phyloP scores from a whole-genome alignment of 2,329 filamentous ascomycete species.

The Paracoccidioides brasiliensis region DNA sequence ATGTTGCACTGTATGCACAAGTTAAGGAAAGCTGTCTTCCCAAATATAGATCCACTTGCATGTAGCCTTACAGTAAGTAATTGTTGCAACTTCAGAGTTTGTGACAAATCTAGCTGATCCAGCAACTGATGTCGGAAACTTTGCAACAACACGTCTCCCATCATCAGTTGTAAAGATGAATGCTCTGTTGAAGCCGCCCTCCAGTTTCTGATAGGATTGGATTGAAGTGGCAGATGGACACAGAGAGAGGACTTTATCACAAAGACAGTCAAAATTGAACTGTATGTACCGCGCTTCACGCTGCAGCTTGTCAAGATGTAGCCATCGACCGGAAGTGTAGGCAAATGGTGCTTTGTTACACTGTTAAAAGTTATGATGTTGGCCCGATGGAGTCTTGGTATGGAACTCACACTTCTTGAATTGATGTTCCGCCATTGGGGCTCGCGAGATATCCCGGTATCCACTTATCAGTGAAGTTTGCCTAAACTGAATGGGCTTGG shows the following conservation, averaged over 20 bases:
- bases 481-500: too few species aligned
- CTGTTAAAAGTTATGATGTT: too few species aligned
- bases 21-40: slow-evolving; percentile 6
- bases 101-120: slow-evolving; percentile 22
- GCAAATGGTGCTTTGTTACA: slow-evolving; percentile 10
- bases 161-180: slow-evolving; percentile 33
- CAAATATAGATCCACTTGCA: neutral
- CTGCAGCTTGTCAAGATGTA: slow-evolving; percentile 25
- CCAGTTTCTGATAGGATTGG: slow-evolving; percentile 27
- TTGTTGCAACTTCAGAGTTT: slow-evolving; percentile 28
- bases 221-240: slow-evolving; percentile 25
- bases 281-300: slow-evolving; percentile 23
- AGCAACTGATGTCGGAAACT: slow-evolving; percentile 29
- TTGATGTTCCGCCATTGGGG: too few species aligned
- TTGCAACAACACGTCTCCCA: slow-evolving; percentile 26
- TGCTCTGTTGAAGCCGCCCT: slow-evolving; percentile 34
- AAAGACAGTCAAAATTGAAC: slow-evolving; percentile 31
- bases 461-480: too few species aligned
- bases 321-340: slow-evolving; percentile 28
- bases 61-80: slow-evolving; percentile 26
- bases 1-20: slow-evolving; percentile 18
- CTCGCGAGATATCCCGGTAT: too few species aligned
- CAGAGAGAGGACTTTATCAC: slow-evolving; percentile 23
- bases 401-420: too few species aligned
- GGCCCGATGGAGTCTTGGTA: too few species aligned